Conservation (phyloP, 176 grass and related monocot genomes). For the Poa annua region DNA sequence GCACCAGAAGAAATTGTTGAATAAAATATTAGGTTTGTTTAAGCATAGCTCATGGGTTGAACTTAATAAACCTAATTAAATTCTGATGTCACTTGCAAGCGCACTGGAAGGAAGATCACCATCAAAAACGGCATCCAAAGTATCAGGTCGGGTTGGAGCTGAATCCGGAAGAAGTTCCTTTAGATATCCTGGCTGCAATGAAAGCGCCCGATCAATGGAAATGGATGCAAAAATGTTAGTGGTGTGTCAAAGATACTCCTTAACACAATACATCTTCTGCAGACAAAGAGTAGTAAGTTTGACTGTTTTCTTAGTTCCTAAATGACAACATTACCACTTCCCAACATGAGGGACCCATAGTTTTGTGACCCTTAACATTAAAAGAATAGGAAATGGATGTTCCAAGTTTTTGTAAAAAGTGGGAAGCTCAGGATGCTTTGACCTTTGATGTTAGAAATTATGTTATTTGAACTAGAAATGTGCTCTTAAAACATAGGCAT, state of each 20-base stretch:
- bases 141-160: conserved; percentile 60
- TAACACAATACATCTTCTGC: not conserved
- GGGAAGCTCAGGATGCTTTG: not conserved
- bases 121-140: conserved; percentile 61
- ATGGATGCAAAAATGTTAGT: conserved; percentile 12
- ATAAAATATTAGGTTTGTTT: conserved; percentile 7
- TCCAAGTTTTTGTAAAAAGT: not conserved
- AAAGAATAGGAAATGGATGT: not conserved
- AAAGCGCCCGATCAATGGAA: conserved; percentile 25
- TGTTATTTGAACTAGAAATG: too few species aligned
- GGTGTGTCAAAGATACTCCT: not conserved
- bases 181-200: conserved; percentile 73
- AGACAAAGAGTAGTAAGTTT: conserved; percentile 4
- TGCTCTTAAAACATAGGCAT: not conserved
- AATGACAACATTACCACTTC: not conserved
- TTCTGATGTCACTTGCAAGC: not conserved
- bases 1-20: conserved; percentile 4
- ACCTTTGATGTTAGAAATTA: too few species aligned
- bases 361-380: not conserved
- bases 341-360: not conserved
- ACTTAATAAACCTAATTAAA: not conserved
- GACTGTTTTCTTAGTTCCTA: not conserved
- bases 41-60: not conserved
- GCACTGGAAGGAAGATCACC: conserved; percentile 42
- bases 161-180: conserved; percentile 69